These are phyloP conservation scores for Pythium folliculosum DNA, from an alignment of 352 stramenopile genomes.

Conservation along the genomic window DNA sequence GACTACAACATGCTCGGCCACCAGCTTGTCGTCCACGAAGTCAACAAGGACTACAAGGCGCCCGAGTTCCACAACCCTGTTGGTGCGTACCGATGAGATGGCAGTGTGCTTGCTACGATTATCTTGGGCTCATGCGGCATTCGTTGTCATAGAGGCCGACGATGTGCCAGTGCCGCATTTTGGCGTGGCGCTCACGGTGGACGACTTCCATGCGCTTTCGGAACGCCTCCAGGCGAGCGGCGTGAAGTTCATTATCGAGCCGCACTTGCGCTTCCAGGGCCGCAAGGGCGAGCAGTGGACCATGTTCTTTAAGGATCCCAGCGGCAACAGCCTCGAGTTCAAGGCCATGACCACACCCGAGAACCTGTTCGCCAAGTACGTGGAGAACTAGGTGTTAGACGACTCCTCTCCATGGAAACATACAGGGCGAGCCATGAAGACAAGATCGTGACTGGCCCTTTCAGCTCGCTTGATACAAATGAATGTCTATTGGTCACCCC, in stretches of 20 bases:
- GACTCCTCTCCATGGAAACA: not conserved
- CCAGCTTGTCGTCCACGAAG: slow-evolving; percentile 90
- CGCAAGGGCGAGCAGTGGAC: slow-evolving; percentile 97
- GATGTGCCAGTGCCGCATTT: slow-evolving; percentile 98
- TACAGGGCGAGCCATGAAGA: not conserved
- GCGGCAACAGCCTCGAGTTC: slow-evolving; percentile 98
- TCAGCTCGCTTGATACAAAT: not conserved
- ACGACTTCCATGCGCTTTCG: slow-evolving; percentile 91
- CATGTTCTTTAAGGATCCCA: slow-evolving; percentile 99
- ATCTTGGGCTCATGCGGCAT: no score
- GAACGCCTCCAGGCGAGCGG: slow-evolving; percentile 70
- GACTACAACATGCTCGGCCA: slow-evolving; percentile 91
- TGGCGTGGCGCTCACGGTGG: slow-evolving; percentile 91
- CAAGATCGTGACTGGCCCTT: not conserved
- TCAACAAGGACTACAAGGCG: slow-evolving; percentile 91
- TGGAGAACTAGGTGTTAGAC: slow-evolving; percentile 47
- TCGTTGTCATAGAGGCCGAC: slow-evolving; percentile 76
- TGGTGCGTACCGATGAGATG: slow-evolving; percentile 37
- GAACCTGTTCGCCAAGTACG: slow-evolving; percentile 99
- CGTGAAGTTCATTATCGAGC: slow-evolving; percentile 96
- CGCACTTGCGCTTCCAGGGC: slow-evolving; percentile 93
- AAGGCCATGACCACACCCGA: slow-evolving; percentile 97
- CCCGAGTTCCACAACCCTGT: slow-evolving; percentile 97
- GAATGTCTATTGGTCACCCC: slow-evolving; percentile 26
- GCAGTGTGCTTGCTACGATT: not conserved